phyloP scores from a whole-genome alignment of 768 basidiomycete species.

The Tricholoma hemisulphureum region DNA sequence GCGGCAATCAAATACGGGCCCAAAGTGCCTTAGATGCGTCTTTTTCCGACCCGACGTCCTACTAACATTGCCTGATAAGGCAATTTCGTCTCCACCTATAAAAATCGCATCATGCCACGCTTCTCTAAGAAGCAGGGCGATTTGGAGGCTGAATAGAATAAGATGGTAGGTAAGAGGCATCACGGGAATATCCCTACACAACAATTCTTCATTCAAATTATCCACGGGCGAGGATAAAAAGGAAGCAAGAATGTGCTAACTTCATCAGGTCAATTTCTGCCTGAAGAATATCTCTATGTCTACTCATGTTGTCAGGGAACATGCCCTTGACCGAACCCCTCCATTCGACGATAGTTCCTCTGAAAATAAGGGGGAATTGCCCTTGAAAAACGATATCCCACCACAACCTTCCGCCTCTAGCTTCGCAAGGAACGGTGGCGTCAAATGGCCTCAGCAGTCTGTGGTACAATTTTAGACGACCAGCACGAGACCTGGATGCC shows the following conservation, averaged over 20 bases:
- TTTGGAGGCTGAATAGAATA: too few relatives aligned
- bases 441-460: conserved; percentile 25
- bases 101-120: conserved; percentile 24
- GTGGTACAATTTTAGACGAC: conserved; percentile 29
- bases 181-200: too few relatives aligned
- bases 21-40: background rate
- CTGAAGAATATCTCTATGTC: conserved; percentile 16
- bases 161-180: too few relatives aligned
- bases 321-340: background rate
- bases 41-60: background rate
- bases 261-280: background rate
- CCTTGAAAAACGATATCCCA: background rate
- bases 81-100: conserved; percentile 7
- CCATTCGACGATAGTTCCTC: conserved; percentile 17
- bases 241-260: background rate
- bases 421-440: conserved; percentile 24
- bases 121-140: too few relatives aligned
- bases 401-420: conserved; percentile 30
- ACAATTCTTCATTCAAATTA: too few relatives aligned
- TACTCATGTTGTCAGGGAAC: conserved; percentile 10
- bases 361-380: conserved; percentile 14
- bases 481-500: conserved; percentile 41
- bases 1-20: background rate
- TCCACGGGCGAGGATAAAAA: too few relatives aligned
- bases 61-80: conserved; percentile 11